Percentiles rank a stretch among this genome's conserved stretches.
Evolutionary conservation across 768 basidiomycete species (phyloP).

Genomic region (Kwoniella shandongensis): DNA sequence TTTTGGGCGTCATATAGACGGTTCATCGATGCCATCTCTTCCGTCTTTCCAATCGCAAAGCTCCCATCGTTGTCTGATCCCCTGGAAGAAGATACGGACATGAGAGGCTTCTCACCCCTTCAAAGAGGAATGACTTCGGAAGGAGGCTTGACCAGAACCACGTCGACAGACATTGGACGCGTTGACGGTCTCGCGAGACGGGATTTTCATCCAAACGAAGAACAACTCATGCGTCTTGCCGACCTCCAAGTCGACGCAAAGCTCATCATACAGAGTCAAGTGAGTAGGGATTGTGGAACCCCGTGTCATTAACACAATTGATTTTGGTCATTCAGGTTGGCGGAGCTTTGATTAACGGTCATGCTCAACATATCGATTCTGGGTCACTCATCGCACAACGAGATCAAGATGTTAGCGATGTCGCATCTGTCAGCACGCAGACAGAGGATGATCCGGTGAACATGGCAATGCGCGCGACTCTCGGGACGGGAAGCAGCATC

Average conservation of each 20-base stretch:
- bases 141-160: neutral
- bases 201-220: constrained; percentile 82
- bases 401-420: constrained; percentile 59
- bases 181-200: constrained; percentile 3
- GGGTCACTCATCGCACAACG: too few relatives aligned
- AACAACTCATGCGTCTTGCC: constrained; percentile 88
- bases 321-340: constrained; percentile 9
- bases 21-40: constrained; percentile 64
- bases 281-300: constrained; percentile 51
- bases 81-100: constrained; percentile 87
- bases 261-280: constrained; percentile 65
- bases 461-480: constrained; percentile 58
- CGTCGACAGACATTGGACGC: neutral
- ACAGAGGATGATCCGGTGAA: constrained; percentile 81
- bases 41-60: constrained; percentile 67
- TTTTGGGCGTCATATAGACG: constrained; percentile 75
- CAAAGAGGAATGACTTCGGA: constrained; percentile 59
- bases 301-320: too few relatives aligned
- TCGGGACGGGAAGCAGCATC: constrained; percentile 63
- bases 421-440: constrained; percentile 66
- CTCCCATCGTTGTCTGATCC: constrained; percentile 63
- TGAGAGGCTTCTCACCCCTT: constrained; percentile 83
- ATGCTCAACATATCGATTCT: too few relatives aligned
- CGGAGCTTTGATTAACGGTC: neutral
- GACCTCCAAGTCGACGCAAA: constrained; percentile 76